phyloP scores from a whole-genome alignment of 768 basidiomycete genomes.

The Sutorius australiensis region DNA sequence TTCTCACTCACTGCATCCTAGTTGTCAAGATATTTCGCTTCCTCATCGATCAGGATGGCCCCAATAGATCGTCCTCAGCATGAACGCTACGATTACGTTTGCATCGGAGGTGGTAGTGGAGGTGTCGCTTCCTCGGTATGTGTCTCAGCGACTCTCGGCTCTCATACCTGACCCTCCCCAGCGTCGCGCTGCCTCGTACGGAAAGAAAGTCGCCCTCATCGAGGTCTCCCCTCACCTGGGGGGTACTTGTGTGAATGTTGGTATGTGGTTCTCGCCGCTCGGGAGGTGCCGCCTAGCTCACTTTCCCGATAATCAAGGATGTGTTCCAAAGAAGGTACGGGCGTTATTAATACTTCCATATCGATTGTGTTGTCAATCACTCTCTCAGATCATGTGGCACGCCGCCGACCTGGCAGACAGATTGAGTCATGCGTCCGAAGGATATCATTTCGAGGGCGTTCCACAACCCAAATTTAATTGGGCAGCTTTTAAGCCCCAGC shows the following conservation, averaged over 20 bases:
- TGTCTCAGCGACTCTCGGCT: neutral
- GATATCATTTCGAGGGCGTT: constrained; percentile 67
- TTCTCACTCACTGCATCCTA: constrained; percentile 16
- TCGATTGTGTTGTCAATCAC: neutral
- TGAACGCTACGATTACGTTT: constrained; percentile 78
- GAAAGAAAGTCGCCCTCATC: constrained; percentile 88
- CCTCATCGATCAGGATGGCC: constrained; percentile 54
- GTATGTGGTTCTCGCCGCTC: constrained; percentile 41
- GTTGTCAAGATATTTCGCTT: constrained; percentile 47
- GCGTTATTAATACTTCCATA: neutral
- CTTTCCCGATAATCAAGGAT: constrained; percentile 49
- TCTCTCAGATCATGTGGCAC: constrained; percentile 91
- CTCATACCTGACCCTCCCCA: constrained; percentile 27
- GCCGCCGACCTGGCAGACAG: constrained; percentile 88
- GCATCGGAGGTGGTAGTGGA: constrained; percentile 92
- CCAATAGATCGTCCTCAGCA: constrained; percentile 61
- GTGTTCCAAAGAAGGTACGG: constrained; percentile 91
- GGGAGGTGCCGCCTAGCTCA: constrained; percentile 1
- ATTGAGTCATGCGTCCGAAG: constrained; percentile 66
- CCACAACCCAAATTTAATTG: constrained; percentile 73
- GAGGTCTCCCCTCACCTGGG: constrained; percentile 75
- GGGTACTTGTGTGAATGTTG: constrained; percentile 98
- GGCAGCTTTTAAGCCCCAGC: constrained; percentile 86
- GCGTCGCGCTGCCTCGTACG: constrained; percentile 90
- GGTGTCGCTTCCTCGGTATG: constrained; percentile 84